Conservation (phyloP, 2,329 filamentous ascomycete genomes). For the Hypomyces perniciosus region DNA sequence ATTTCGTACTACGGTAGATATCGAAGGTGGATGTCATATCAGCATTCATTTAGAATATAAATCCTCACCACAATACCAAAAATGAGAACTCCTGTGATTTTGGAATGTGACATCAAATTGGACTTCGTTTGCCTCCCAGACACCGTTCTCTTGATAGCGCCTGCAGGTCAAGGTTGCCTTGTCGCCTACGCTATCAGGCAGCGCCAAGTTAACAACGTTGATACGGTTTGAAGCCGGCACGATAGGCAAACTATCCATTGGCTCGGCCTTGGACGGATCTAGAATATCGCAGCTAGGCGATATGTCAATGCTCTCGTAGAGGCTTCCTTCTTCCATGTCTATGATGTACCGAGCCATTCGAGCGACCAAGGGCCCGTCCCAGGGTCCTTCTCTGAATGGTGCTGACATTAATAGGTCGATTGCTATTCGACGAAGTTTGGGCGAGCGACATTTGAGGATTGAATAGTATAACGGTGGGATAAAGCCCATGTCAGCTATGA, state of each 20-base stretch:
- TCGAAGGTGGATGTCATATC: background rate
- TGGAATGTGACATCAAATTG: slow-evolving; percentile 4
- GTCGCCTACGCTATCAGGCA: background rate
- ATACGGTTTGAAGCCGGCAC: slow-evolving; percentile 3
- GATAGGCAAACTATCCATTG: background rate
- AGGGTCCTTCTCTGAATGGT: slow-evolving; percentile 21
- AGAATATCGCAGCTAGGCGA: slow-evolving; percentile 1
- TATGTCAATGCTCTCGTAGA: slow-evolving; percentile 4
- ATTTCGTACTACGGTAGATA: background rate
- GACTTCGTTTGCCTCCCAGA: slow-evolving; percentile 1
- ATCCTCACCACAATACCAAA: background rate
- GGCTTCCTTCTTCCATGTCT: slow-evolving; percentile 5
- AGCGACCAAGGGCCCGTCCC: slow-evolving; percentile 16
- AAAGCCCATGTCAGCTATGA: slow-evolving; percentile 24
- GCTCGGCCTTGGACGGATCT: background rate
- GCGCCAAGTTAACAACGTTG: slow-evolving; percentile 5
- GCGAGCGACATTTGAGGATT: slow-evolving; percentile 26
- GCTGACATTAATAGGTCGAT: slow-evolving; percentile 15
- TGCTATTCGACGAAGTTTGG: slow-evolving; percentile 23
- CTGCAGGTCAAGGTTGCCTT: slow-evolving; percentile 4
- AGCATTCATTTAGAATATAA: background rate
- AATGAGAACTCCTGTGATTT: background rate
- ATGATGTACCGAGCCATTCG: slow-evolving; percentile 16
- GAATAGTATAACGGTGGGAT: slow-evolving; percentile 27
- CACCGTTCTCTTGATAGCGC: background rate